Evolutionary conservation across 2,329 filamentous ascomycete genomes (phyloP), one percentile per base, ranked within the genome.

Genomic region (Fusarium staphyleae): DNA sequence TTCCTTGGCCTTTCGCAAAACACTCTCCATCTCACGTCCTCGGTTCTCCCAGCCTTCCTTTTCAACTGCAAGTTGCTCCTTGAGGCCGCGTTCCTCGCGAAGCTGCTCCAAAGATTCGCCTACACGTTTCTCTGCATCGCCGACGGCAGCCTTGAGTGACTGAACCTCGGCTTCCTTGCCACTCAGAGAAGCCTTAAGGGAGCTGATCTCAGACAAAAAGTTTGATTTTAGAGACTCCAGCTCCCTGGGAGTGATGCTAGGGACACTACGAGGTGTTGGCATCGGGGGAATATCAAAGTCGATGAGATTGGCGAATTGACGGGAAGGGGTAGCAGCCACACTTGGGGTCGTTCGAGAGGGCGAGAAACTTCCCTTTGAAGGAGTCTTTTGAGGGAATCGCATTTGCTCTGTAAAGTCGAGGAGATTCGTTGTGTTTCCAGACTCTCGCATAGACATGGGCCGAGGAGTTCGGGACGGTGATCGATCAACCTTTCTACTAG

Each of bases 101-200:
- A 96, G 78, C 65, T 88, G 83, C 76, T 97, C 91, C 74, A 91
- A 82, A 44, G 88, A 89, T 75, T 95, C 89, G 24, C 92, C 93
- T 15, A 96, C 93, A 16, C 93, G 88, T 70, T 91, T 89, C 77
- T 99, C 95, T 0, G 95, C 93, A 74, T 98, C 93, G 5, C 85
- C 86, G 24, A 98, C 86, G 1, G 95, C 91, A 35, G 89, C 86
- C 72, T 96, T 96, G 52, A 98, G 82, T 28, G 89, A 93, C 43
- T 87, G 81, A 29, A 95, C 91, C 72, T 98, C 93, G 5, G 93
- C 93, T 71, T 98, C 93, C 68, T 95, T 96, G 41, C 95, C 95
- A 66, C 88, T 93, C 9, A 99, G 80, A 9, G 91, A 93, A 3
- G 95, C 95, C 69, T 91, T 95, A 14, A 99, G 83, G n/a, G 90